Percentiles rank a stretch among this genome's conserved stretches.
These are phyloP conservation scores for Malania oleifera DNA, from an alignment of 164 flowering plant genomes.

Conservation along the genomic window DNA sequence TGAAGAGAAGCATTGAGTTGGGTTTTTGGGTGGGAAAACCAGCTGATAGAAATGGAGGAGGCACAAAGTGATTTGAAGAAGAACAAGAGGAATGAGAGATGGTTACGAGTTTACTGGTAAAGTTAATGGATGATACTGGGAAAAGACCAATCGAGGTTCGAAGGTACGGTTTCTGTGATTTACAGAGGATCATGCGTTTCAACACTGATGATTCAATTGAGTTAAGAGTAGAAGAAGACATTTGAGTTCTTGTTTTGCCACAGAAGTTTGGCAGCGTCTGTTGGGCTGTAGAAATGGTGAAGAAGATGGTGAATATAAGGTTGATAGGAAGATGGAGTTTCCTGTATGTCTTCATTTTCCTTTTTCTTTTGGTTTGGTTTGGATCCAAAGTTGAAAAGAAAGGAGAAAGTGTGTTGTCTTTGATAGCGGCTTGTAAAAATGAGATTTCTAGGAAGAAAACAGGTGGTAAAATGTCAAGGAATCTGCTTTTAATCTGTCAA, in stretches of 20 bases:
- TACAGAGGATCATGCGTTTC: conserved; percentile 37
- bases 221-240: conserved; percentile 24
- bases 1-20: conserved; percentile 54
- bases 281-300: conserved; percentile 16
- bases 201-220: conserved; percentile 14
- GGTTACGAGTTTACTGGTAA: conserved; percentile 32
- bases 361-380: conserved; percentile 5
- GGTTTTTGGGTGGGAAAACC: conserved; percentile 40
- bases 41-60: conserved; percentile 41
- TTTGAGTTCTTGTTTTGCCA: conserved; percentile 33
- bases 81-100: conserved; percentile 37
- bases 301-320: conserved; percentile 11
- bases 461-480: conserved; percentile 8
- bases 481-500: conserved; percentile 11
- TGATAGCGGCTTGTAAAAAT: conserved; percentile 4
- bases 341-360: conserved; percentile 21
- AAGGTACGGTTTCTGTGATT: conserved; percentile 44
- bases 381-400: conserved; percentile 5
- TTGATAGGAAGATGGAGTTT: conserved; percentile 15
- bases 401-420: neutral
- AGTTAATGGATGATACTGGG: conserved; percentile 40
- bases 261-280: conserved; percentile 19
- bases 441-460: too few species aligned
- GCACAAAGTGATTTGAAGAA: conserved; percentile 29
- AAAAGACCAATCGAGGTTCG: conserved; percentile 57